A percentile compares a stretch with the other conserved stretches of the same genome.
Evolutionary conservation across 192 early-diverging fungal species (phyloP).

Genomic region (Phlyctochytrium bullatum): DNA sequence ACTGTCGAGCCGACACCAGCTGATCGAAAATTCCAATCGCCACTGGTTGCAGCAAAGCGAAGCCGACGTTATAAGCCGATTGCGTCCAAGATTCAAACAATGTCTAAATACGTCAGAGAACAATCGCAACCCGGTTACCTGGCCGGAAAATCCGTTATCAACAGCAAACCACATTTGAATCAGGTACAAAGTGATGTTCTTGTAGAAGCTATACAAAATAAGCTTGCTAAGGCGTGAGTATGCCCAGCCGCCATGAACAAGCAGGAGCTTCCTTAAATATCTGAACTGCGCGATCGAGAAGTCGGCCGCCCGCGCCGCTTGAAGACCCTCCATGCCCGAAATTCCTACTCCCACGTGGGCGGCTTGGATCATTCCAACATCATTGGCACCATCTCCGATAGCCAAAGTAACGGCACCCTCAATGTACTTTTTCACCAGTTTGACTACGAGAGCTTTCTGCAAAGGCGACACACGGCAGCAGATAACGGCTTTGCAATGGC

Average conservation of each 20-base stretch:
- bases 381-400: slow-evolving; percentile 99
- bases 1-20: slow-evolving; percentile 84
- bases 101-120: slow-evolving; percentile 56
- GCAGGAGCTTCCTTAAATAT: slow-evolving; percentile 88
- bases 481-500: slow-evolving; percentile 90
- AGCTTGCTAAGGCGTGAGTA: slow-evolving; percentile 94
- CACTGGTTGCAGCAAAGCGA: slow-evolving; percentile 92
- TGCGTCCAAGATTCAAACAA: slow-evolving; percentile 98
- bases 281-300: slow-evolving; percentile 99
- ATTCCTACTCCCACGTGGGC: slow-evolving; percentile 98
- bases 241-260: slow-evolving; percentile 97
- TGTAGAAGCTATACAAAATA: slow-evolving; percentile 98
- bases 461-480: slow-evolving; percentile 98
- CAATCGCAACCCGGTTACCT: slow-evolving; percentile 26
- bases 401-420: slow-evolving; percentile 84
- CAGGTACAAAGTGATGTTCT: slow-evolving; percentile 97
- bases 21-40: slow-evolving; percentile 99
- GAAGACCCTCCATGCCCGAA: slow-evolving; percentile 92
- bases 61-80: slow-evolving; percentile 90
- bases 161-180: slow-evolving; percentile 97
- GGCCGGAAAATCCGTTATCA: slow-evolving; percentile 93
- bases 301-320: slow-evolving; percentile 94
- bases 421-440: slow-evolving; percentile 91
- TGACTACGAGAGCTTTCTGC: slow-evolving; percentile 97
- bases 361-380: slow-evolving; percentile 99